These are phyloP conservation scores for Phytophthora fragariaefolia DNA, from an alignment of 352 stramenopile genomes.

Conservation along the genomic window DNA sequence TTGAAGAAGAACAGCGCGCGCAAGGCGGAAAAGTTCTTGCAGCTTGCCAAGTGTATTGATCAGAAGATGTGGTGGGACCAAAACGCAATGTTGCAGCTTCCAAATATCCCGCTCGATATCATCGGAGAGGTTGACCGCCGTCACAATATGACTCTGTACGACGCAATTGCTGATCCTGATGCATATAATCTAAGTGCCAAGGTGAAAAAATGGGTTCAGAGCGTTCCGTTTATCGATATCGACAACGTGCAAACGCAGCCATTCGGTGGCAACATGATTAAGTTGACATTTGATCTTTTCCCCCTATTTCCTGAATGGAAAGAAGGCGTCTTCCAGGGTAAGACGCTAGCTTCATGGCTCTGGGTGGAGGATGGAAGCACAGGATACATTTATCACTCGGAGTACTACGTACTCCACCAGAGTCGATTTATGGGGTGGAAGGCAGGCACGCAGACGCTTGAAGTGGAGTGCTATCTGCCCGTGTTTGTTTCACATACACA, in stretches of 20 bases:
- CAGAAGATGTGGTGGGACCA: slow-evolving; percentile 98
- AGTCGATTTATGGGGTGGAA: slow-evolving; percentile 75
- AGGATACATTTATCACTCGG: slow-evolving; percentile 94
- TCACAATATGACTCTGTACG: slow-evolving; percentile 73
- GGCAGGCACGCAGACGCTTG: slow-evolving; percentile 66
- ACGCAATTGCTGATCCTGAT: slow-evolving; percentile 50
- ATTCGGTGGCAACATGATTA: slow-evolving; percentile 95
- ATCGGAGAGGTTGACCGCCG: slow-evolving; percentile 84
- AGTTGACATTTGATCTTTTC: slow-evolving; percentile 83
- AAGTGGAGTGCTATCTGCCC: slow-evolving; percentile 96
- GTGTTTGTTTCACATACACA: slow-evolving; percentile 93
- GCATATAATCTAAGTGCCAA: slow-evolving; percentile 57
- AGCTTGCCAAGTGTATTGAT: slow-evolving; percentile 98
- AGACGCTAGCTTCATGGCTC: slow-evolving; percentile 93
- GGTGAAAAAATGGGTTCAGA: slow-evolving; percentile 71
- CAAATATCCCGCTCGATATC: slow-evolving; percentile 88
- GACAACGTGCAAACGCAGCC: slow-evolving; percentile 90
- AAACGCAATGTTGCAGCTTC: slow-evolving; percentile 94
- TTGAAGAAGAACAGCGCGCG: slow-evolving; percentile 90
- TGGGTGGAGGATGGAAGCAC: slow-evolving; percentile 97
- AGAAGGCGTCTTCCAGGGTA: slow-evolving; percentile 61
- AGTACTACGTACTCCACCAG: slow-evolving; percentile 90
- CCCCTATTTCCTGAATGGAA: slow-evolving; percentile 81
- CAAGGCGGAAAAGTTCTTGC: slow-evolving; percentile 94
- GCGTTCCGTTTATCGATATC: slow-evolving; percentile 74